Conservation (phyloP, 495 filamentous ascomycete genomes). For the Sphaerosporella brunnea region DNA sequence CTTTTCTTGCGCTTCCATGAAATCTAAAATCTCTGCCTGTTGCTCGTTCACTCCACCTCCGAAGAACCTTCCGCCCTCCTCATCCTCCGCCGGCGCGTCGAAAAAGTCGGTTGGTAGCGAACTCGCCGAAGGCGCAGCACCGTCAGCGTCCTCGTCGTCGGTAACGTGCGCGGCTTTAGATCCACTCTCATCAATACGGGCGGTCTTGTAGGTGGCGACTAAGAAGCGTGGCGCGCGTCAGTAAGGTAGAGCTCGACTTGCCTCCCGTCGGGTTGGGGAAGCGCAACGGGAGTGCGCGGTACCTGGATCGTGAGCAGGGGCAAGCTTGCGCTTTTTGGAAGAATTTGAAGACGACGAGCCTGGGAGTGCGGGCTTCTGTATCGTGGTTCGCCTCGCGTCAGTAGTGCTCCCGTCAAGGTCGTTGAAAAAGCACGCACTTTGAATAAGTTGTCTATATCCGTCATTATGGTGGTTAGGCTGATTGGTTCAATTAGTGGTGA, state of each 20-base stretch:
- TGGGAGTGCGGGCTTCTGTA: conserved; percentile 36
- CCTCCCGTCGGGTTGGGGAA: too few species aligned
- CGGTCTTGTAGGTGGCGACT: conserved; percentile 45
- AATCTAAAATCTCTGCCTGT: conserved; percentile 76
- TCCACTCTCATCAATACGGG: conserved; percentile 49
- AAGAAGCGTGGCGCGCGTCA: conserved; percentile 30
- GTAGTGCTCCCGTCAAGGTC: too few species aligned
- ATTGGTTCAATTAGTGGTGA: too few species aligned
- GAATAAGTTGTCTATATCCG: conserved; percentile 68
- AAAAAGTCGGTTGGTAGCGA: conserved; percentile 45
- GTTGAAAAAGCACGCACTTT: conserved; percentile 37
- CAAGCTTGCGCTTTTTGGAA: conserved; percentile 58
- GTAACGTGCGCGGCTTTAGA: conserved; percentile 42
- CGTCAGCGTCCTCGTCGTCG: conserved; percentile 41
- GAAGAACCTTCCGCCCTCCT: conserved; percentile 89
- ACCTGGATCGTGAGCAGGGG: conserved; percentile 54
- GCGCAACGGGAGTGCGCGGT: too few species aligned
- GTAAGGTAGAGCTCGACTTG: conserved; percentile 4
- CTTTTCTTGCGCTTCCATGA: conserved; percentile 52
- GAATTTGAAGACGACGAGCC: conserved; percentile 11
- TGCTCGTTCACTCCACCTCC: conserved; percentile 71
- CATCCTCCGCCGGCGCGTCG: conserved; percentile 46
- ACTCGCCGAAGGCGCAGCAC: conserved; percentile 35
- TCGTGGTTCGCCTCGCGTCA: conserved; percentile 14
- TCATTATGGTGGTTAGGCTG: too few species aligned